Conservation (phyloP, 2,329 filamentous ascomycete species). For the Pestalotiopsis sp. region DNA sequence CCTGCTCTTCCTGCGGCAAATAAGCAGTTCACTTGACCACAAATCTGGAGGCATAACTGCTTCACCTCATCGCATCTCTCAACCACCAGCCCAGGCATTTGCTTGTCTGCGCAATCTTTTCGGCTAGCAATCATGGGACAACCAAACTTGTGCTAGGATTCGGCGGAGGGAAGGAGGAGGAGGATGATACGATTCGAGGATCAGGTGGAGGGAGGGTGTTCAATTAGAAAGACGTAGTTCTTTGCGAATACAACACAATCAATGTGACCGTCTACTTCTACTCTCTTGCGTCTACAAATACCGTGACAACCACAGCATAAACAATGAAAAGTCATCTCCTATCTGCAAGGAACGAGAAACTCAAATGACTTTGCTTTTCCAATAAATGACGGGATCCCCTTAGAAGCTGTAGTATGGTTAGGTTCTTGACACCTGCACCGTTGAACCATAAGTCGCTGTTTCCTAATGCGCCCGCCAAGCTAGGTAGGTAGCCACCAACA, state of each 20-base stretch:
- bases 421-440: neutral
- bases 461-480: neutral
- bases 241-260: neutral
- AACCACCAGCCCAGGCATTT: neutral
- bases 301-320: neutral
- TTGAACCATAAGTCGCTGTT: neutral
- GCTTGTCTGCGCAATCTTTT: neutral
- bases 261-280: neutral
- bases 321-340: too few relatives aligned
- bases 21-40: slow-evolving; percentile 23
- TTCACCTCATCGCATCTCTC: slow-evolving; percentile 2
- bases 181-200: neutral
- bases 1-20: slow-evolving; percentile 38
- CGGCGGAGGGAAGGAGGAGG: neutral
- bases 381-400: neutral
- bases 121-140: neutral
- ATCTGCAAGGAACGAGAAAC: too few relatives aligned
- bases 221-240: slow-evolving; percentile 11
- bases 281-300: neutral
- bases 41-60: neutral
- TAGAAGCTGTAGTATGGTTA: neutral
- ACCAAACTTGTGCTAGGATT: neutral
- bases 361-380: too few relatives aligned
- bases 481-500: neutral
- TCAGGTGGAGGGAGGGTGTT: slow-evolving; percentile 12